Percentiles rank a stretch among this genome's conserved stretches.
These are phyloP conservation scores for Geranium rotundifolium DNA, from an alignment of 345 rosid species.

Conservation along the genomic window DNA sequence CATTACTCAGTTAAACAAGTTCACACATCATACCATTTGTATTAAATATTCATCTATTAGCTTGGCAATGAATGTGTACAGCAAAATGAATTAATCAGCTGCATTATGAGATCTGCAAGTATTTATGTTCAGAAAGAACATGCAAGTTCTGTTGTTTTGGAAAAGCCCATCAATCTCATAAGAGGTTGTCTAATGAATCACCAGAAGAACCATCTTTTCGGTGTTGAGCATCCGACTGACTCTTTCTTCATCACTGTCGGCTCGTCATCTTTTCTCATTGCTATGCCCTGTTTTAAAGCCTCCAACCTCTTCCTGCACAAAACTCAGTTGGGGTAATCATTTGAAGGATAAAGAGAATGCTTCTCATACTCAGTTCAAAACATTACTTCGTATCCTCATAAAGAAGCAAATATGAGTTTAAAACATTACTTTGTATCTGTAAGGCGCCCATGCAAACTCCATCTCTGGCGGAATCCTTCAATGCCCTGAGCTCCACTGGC, in stretches of 20 bases:
- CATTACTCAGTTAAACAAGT: too few relatives aligned
- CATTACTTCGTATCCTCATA: background rate
- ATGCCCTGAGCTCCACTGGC: conserved; percentile 86
- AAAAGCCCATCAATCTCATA: too few relatives aligned
- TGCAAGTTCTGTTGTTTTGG: too few relatives aligned
- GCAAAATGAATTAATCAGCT: too few relatives aligned
- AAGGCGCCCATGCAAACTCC: conserved; percentile 93
- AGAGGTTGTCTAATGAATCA: conserved; percentile 13
- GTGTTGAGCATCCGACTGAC: conserved; percentile 16
- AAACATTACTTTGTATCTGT: conserved; percentile 56
- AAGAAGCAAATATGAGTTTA: background rate
- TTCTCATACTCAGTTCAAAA: background rate
- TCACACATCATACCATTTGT: too few relatives aligned
- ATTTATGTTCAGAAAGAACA: too few relatives aligned
- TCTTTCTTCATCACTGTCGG: background rate
- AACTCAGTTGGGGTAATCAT: background rate
- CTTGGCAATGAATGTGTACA: too few relatives aligned
- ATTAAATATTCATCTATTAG: too few relatives aligned
- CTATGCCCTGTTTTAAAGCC: conserved; percentile 58
- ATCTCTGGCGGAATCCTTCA: conserved; percentile 85
- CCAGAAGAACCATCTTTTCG: conserved; percentile 65
- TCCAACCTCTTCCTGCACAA: conserved; percentile 52
- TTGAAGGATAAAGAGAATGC: background rate
- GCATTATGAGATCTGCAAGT: too few relatives aligned
- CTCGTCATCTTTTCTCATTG: conserved; percentile 36